phyloP scores from a whole-genome alignment of 2,329 filamentous ascomycete genomes.

The Arthrinium puccinioides region DNA sequence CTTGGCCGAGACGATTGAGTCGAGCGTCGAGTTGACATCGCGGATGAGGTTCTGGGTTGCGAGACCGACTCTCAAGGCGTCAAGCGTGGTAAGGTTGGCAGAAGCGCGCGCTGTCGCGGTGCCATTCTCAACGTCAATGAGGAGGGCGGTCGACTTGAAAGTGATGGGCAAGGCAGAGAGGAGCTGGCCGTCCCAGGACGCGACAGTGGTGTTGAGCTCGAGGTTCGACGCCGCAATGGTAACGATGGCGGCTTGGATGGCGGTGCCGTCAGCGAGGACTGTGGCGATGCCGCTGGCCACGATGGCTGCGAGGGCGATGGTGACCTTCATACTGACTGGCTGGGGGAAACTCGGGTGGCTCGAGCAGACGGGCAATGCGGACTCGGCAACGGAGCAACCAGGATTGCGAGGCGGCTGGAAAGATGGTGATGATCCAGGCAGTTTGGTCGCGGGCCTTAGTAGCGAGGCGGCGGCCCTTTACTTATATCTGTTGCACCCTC shows the following conservation, averaged over 20 bases:
- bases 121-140: constrained; percentile 30
- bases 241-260: constrained; percentile 27
- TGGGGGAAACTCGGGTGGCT: too few relatives aligned
- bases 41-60: constrained; percentile 26
- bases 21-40: constrained; percentile 30
- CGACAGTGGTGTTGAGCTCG: constrained; percentile 25
- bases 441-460: too few relatives aligned
- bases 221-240: constrained; percentile 25
- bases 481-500: too few relatives aligned
- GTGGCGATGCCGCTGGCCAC: constrained; percentile 7
- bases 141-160: constrained; percentile 27
- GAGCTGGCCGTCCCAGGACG: constrained; percentile 29
- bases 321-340: constrained; percentile 6
- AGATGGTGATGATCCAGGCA: too few relatives aligned
- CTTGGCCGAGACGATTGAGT: constrained; percentile 30
- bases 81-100: constrained; percentile 26
- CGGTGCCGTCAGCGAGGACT: constrained; percentile 23
- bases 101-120: constrained; percentile 28
- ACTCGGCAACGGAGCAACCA: too few relatives aligned
- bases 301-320: constrained; percentile 5
- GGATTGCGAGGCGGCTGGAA: too few relatives aligned
- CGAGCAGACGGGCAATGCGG: too few relatives aligned
- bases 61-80: constrained; percentile 30
- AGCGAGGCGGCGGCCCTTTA: too few relatives aligned
- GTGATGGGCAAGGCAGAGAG: constrained; percentile 33